A percentile compares a stretch with the other conserved stretches of the same genome.
Evolutionary conservation across 345 rosid genomes (phyloP).

Genomic region (Eucalyptus marginata): DNA sequence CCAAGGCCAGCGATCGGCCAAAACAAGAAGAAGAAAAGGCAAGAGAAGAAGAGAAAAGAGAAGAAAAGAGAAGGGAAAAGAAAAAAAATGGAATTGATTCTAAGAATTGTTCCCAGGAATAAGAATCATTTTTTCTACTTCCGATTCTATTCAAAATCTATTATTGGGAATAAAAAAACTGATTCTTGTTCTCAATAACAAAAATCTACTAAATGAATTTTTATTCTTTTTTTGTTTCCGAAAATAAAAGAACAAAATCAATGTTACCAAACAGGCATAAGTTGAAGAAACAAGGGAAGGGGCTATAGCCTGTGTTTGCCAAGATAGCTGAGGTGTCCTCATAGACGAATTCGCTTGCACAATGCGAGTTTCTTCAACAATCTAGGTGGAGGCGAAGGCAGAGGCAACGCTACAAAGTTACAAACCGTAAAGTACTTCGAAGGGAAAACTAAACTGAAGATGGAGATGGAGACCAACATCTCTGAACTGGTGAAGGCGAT

Average conservation of each 20-base stretch:
- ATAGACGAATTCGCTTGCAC: fast-evolving
- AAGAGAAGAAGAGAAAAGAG: too few species aligned
- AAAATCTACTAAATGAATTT: too few species aligned
- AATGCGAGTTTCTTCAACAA: fast-evolving
- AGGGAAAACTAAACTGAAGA: background rate
- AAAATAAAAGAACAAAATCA: too few species aligned
- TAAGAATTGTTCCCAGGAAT: fast-evolving
- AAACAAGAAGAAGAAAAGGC: too few species aligned
- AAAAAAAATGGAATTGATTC: too few species aligned
- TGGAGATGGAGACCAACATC: fast-evolving
- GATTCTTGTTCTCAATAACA: fast-evolving
- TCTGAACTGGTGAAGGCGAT: too few species aligned
- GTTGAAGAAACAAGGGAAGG: background rate
- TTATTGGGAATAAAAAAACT: too few species aligned
- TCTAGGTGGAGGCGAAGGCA: fast-evolving
- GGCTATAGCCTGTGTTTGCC: background rate
- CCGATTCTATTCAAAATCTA: too few species aligned
- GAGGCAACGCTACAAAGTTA: fast-evolving
- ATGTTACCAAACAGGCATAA: fast-evolving
- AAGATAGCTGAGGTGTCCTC: background rate
- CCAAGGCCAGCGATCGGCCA: fast-evolving
- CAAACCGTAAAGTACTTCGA: too few species aligned
- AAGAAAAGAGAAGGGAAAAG: too few species aligned
- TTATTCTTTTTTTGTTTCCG: fast-evolving
- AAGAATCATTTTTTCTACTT: fast-evolving